Evolutionary conservation across 225 moss, liverwort and hornwort species (phyloP).

Genomic region (Polytrichum commune): DNA sequence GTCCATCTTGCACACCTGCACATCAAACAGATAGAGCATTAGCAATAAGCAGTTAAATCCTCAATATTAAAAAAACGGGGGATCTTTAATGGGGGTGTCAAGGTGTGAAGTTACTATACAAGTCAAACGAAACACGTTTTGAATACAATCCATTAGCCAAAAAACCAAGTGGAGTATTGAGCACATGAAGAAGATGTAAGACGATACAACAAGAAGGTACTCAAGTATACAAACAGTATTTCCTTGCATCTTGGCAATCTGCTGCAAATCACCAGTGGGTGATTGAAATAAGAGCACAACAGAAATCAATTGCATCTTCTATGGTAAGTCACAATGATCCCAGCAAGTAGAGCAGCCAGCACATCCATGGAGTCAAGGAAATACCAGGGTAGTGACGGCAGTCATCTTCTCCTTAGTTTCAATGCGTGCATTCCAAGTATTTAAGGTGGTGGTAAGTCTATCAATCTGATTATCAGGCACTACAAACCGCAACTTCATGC

Average conservation of each 20-base stretch:
- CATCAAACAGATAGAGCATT: neutral
- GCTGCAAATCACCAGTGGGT: too few relatives aligned
- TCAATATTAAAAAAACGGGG: too few relatives aligned
- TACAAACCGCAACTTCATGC: conserved; percentile 82
- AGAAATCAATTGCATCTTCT: too few relatives aligned
- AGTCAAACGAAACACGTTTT: neutral
- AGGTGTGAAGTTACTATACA: too few relatives aligned
- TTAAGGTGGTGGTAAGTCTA: conserved; percentile 46
- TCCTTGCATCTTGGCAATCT: too few relatives aligned
- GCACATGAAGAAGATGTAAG: too few relatives aligned
- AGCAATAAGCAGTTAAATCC: neutral
- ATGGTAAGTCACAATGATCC: neutral
- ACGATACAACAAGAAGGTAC: too few relatives aligned
- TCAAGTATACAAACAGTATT: too few relatives aligned
- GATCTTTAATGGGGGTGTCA: too few relatives aligned
- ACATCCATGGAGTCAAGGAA: neutral
- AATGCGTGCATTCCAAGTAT: conserved; percentile 65
- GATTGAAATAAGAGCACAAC: too few relatives aligned
- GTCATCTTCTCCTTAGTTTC: conserved; percentile 71
- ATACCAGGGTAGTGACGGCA: conserved; percentile 65
- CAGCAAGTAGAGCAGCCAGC: neutral
- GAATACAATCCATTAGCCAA: too few relatives aligned
- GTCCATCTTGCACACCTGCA: conserved; percentile 92
- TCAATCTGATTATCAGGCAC: conserved; percentile 54
- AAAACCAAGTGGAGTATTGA: too few relatives aligned